A percentile compares a stretch with the other conserved stretches of the same genome.
Conservation (phyloP, 176 grass and related monocot species). For the Miscanthus lutarioriparius region DNA sequence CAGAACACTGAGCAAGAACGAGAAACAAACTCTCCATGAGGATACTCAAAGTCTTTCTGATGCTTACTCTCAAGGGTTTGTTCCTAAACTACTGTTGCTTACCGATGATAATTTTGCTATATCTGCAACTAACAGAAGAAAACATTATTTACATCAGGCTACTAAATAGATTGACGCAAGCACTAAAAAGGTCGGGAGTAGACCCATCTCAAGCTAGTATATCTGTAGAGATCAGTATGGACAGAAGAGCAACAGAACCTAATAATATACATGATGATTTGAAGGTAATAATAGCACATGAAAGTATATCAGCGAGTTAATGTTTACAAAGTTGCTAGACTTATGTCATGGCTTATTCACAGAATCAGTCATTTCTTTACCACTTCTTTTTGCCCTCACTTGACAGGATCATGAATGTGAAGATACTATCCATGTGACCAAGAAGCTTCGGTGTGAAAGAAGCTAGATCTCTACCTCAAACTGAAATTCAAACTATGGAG, state of each 20-base stretch:
- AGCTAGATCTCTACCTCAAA: slow-evolving; percentile 25
- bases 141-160: slow-evolving; percentile 34
- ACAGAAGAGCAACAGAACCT: slow-evolving; percentile 30
- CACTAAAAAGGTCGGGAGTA: slow-evolving; percentile 62
- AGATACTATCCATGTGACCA: slow-evolving; percentile 43
- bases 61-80: slow-evolving; percentile 70
- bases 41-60: slow-evolving; percentile 47
- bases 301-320: not conserved
- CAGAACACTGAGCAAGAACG: slow-evolving; percentile 26
- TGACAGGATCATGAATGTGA: slow-evolving; percentile 47
- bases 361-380: not conserved
- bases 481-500: not conserved
- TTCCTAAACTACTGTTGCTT: not conserved
- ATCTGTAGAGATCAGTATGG: slow-evolving; percentile 66
- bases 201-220: slow-evolving; percentile 67
- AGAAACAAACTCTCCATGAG: slow-evolving; percentile 23
- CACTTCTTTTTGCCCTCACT: not conserved
- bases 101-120: not conserved
- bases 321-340: not conserved
- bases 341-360: not conserved
- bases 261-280: slow-evolving; percentile 13
- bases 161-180: slow-evolving; percentile 50
- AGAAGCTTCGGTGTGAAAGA: slow-evolving; percentile 36
- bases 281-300: slow-evolving; percentile 46
- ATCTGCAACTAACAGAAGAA: slow-evolving; percentile 15